phyloP scores from a whole-genome alignment of 176 grass and related monocot species.

The Paspalum vaginatum region DNA sequence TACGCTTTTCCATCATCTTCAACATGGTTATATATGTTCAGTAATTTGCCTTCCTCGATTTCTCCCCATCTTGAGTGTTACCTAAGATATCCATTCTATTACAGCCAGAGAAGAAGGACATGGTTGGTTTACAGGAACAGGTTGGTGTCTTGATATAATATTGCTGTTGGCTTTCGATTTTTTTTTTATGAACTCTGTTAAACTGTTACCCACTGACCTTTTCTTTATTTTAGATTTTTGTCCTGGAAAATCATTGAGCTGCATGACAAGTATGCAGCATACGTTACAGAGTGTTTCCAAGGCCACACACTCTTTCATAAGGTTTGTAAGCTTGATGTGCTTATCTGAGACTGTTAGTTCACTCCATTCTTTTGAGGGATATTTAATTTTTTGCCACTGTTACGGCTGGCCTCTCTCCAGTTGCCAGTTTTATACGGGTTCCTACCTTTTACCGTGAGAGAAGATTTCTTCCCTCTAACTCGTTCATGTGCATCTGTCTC shows the following conservation, averaged over 20 bases:
- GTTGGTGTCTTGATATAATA: constrained; percentile 45
- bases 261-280: constrained; percentile 91
- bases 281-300: constrained; percentile 90
- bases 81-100: constrained; percentile 43
- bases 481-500: too few relatives aligned
- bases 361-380: background rate
- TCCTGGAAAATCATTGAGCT: constrained; percentile 93
- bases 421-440: too few relatives aligned
- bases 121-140: constrained; percentile 83
- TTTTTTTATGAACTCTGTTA: background rate
- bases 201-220: constrained; percentile 25
- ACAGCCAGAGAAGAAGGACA: constrained; percentile 87
- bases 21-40: background rate
- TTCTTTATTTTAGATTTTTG: constrained; percentile 67
- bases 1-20: background rate
- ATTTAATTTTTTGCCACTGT: too few relatives aligned
- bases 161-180: constrained; percentile 2
- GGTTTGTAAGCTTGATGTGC: constrained; percentile 49
- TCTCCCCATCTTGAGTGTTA: background rate
- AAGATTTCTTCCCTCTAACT: too few relatives aligned
- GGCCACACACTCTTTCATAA: constrained; percentile 92
- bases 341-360: constrained; percentile 21
- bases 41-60: constrained; percentile 1
- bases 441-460: too few relatives aligned
- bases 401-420: too few relatives aligned